phyloP scores from a whole-genome alignment of 2,329 filamentous ascomycete species.

The Colletotrichum sp. region DNA sequence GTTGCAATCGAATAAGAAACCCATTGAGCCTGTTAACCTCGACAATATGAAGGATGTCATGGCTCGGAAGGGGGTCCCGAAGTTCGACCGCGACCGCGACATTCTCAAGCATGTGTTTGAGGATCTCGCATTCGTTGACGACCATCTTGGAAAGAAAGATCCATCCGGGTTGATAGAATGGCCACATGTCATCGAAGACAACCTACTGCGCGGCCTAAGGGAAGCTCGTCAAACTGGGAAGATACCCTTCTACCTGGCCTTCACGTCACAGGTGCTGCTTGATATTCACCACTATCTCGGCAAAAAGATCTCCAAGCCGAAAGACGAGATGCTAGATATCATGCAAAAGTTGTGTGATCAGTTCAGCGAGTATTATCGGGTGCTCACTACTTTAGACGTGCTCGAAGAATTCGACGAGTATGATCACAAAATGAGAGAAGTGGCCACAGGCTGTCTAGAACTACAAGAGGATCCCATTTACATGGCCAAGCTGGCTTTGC shows the following conservation, averaged over 20 bases:
- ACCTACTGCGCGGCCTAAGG: conserved; percentile 39
- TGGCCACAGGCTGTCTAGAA: background rate
- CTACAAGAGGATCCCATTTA: background rate
- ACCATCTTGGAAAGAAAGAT: background rate
- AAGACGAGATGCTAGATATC: background rate
- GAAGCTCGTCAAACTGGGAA: conserved; percentile 32
- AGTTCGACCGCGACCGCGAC: background rate
- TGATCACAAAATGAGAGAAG: background rate
- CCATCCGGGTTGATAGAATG: background rate
- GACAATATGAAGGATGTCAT: background rate
- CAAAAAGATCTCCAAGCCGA: background rate
- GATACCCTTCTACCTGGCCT: conserved; percentile 40
- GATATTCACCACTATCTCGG: conserved; percentile 41
- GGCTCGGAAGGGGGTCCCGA: background rate
- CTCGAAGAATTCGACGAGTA: background rate
- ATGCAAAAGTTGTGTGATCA: background rate
- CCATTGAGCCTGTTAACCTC: background rate
- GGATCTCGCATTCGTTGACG: background rate
- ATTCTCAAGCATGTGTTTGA: background rate
- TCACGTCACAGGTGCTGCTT: conserved; percentile 45
- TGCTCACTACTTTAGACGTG: background rate
- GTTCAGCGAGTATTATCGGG: background rate
- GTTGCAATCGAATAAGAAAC: background rate
- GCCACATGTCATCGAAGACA: conserved; percentile 31
- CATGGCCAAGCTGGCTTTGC: background rate